Conservation (phyloP, 163 green algal genomes). For the Smithsoniella earleae region DNA sequence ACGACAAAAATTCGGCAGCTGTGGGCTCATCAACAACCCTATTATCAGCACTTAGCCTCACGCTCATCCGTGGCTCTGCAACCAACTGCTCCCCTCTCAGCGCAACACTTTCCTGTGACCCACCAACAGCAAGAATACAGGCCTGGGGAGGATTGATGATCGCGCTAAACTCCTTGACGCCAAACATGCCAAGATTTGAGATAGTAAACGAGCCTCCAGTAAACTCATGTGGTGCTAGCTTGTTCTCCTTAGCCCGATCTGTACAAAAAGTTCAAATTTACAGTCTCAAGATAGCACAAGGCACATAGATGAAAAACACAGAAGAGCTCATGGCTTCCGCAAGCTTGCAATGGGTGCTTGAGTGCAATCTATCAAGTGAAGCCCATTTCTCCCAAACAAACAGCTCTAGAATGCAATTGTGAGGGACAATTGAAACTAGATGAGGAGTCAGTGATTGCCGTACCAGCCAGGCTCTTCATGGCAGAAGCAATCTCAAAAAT, state of each 20-base stretch:
- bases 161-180: conserved; percentile 59
- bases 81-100: conserved; percentile 32
- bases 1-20: conserved; percentile 52
- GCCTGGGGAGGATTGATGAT: conserved; percentile 80
- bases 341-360: no score
- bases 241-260: conserved; percentile 57
- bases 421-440: no score
- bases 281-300: no score
- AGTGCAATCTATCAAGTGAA: no score
- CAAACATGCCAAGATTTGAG: conserved; percentile 74
- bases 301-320: no score
- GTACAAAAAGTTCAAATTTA: conserved; percentile 29
- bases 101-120: conserved; percentile 40
- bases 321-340: no score
- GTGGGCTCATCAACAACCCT: conserved; percentile 67
- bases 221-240: conserved; percentile 73
- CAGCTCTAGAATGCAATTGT: no score
- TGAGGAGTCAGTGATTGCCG: no score
- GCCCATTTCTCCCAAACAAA: no score
- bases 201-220: conserved; percentile 69
- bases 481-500: conserved; percentile 26
- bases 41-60: conserved; percentile 69
- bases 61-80: conserved; percentile 53
- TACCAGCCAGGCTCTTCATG: conserved; percentile 51
- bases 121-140: conserved; percentile 77